Base-by-base conservation (phyloP, 306 rosid species). In the Casuarina equisetifolia region DNA sequence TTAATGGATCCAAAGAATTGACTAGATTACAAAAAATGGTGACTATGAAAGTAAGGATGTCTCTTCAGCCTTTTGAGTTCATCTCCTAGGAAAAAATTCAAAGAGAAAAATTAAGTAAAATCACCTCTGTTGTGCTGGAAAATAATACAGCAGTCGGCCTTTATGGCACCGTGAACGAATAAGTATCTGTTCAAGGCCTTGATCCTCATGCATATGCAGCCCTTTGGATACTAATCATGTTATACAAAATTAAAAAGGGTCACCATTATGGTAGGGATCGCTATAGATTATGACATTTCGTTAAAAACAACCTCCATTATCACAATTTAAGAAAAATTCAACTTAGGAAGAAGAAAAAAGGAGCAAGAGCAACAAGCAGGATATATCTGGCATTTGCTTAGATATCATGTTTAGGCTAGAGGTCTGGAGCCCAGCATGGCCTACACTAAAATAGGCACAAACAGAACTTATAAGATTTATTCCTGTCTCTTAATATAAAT, bases 91-190 rank as follows among this genome's bases (percentile, higher is more conserved):
- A 83, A 80, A 57, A 10, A 63, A 73, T 64, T 40, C 44, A 53
- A 74, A 13, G 57, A 17, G 61, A 71, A 43, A n/a, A 45, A 35
- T 62, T 42, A 32, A 38, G 74, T 40, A 74, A 71, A 77, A 16
- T 79, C 81, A 94, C 98, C 97, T 85, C 66, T 82, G 89, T 52
- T 87, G 82, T 76, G 93, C 83, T 40, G 97, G 97, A 87, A 94
- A 94, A 78, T 94, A 94, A 78, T 92, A 89, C 64, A 94, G 98
- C 82, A 94, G 86, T 25, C 97, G 98, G 76, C 98, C 98, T 84
- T 94, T 94, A 76, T 88, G 98, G 85, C 97, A 89, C 76, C 97
- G 94, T 80, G 98, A 92, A 77, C 84, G 88, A 70, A 57, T 77
- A 57, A 94, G 92, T 80, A 83, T 87, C 75, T 88, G 74, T 82